Conservation (phyloP, 768 basidiomycete genomes). For the Lactarius pseudohatsudake region DNA sequence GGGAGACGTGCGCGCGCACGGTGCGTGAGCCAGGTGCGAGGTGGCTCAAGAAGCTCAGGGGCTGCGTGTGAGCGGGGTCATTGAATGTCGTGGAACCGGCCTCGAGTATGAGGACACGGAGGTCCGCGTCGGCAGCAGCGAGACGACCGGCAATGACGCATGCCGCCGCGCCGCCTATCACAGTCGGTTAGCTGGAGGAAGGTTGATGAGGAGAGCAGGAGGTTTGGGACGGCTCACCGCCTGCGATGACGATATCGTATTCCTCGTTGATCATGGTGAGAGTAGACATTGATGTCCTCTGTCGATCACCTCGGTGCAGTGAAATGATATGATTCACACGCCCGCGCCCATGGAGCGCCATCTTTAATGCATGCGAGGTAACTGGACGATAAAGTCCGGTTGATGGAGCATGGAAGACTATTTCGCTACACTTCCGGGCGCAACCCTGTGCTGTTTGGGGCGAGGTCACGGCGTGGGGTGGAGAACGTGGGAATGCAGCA, state of each 20-base stretch:
- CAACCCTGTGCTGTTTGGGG: too few species aligned
- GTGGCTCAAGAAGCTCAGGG: conserved; percentile 50
- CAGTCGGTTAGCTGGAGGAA: background rate
- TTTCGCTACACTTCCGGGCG: too few species aligned
- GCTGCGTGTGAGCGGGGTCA: conserved; percentile 48
- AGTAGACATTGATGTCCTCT: too few species aligned
- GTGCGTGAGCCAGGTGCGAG: conserved; percentile 41
- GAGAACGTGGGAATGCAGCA: too few species aligned
- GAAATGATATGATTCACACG: too few species aligned
- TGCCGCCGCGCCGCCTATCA: conserved; percentile 45
- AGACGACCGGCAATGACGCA: conserved; percentile 59
- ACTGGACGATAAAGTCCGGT: too few species aligned
- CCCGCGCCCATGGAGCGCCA: too few species aligned
- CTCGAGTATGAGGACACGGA: conserved; percentile 62
- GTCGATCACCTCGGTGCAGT: too few species aligned
- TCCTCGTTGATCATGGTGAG: too few species aligned
- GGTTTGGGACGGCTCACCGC: conserved; percentile 26
- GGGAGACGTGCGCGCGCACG: conserved; percentile 42
- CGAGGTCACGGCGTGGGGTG: too few species aligned
- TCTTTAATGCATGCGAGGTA: too few species aligned
- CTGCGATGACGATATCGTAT: conserved; percentile 1
- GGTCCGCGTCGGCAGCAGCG: conserved; percentile 48
- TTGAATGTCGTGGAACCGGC: conserved; percentile 53
- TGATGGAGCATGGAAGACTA: too few species aligned
- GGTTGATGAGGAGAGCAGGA: background rate